Base-by-base conservation (phyloP, 192 early-diverging fungal species). In the Backusella liffmaniae region DNA sequence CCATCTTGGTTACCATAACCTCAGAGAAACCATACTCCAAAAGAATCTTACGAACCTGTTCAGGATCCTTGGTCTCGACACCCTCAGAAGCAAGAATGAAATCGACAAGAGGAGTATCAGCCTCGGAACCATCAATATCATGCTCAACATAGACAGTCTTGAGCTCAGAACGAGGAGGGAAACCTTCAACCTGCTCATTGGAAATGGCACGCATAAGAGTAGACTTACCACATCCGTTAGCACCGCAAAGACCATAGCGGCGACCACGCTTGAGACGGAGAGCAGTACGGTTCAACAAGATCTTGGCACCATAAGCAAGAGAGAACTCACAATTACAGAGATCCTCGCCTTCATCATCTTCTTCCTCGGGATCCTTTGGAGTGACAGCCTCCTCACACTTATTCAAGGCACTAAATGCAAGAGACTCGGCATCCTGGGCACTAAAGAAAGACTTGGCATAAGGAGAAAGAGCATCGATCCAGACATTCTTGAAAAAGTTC, bases 181-280 rank as follows among this genome's bases (percentile, higher is more conserved):
- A 95, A 66, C 91, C 91, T 76, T 93, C 92, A 70, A 96, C 83
- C 79, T 93, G 90, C 32, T 91, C 92, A 73, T 91, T 91, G 76
- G 92, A 90, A 79, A 96, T 96, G 82, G 94, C 91, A 73, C 93
- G 86, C 92, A 96, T 92, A 68, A 96, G 88, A 67, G 94, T 95
- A 36, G 92, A 90, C 87, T 96, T 96, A 78, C 94, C 94, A 82
- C 85, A 87, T 83, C 94, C 94, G 88, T 95, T 94, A 79, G 88
- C 88, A 76, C 92, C 94, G 79, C 88, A 87, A 65, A 95, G 88
- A 90, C 91, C 93, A 85, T 95, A 95, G 78, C 91, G 90, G 76
- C 90, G 87, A 84, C 93, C 93, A 87, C 92, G 89, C 77, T 86
- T 86, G 41, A 95, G 86, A 79, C 82, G 84, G 59, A 86, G 84